Evolutionary conservation across 768 basidiomycete species (phyloP).

Genomic region (Trametes punicea): DNA sequence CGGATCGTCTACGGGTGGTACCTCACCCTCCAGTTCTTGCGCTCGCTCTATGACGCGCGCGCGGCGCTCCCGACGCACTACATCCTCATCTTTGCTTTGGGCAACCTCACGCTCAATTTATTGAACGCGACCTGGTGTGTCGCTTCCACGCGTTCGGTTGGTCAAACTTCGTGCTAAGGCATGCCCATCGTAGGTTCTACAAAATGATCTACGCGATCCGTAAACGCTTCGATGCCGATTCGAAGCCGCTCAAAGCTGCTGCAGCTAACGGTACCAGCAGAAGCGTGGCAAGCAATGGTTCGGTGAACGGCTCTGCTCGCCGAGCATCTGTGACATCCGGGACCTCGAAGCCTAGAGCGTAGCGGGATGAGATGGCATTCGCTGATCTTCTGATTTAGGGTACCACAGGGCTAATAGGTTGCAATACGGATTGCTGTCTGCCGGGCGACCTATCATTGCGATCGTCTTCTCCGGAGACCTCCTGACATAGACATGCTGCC

Average conservation of each 20-base stretch:
- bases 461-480: too few relatives aligned
- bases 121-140: slow-evolving; percentile 78
- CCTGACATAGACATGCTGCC: too few relatives aligned
- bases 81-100: slow-evolving; percentile 53
- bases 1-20: slow-evolving; percentile 69
- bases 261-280: not conserved
- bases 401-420: too few relatives aligned
- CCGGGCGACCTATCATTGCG: too few relatives aligned
- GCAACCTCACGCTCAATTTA: slow-evolving; percentile 63
- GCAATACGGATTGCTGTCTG: too few relatives aligned
- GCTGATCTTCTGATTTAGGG: too few relatives aligned
- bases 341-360: not conserved
- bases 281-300: too few relatives aligned
- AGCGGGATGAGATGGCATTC: too few relatives aligned
- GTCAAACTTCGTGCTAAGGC: too few relatives aligned
- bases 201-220: slow-evolving; percentile 69
- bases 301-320: not conserved
- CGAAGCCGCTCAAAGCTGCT: slow-evolving; percentile 19
- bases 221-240: slow-evolving; percentile 49
- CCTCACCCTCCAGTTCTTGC: slow-evolving; percentile 44
- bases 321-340: not conserved
- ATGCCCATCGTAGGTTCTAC: slow-evolving; percentile 68
- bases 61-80: slow-evolving; percentile 46
- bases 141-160: not conserved
- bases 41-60: slow-evolving; percentile 53